phyloP scores from a whole-genome alignment of 352 stramenopile genomes.

The Pythium aquatile region DNA sequence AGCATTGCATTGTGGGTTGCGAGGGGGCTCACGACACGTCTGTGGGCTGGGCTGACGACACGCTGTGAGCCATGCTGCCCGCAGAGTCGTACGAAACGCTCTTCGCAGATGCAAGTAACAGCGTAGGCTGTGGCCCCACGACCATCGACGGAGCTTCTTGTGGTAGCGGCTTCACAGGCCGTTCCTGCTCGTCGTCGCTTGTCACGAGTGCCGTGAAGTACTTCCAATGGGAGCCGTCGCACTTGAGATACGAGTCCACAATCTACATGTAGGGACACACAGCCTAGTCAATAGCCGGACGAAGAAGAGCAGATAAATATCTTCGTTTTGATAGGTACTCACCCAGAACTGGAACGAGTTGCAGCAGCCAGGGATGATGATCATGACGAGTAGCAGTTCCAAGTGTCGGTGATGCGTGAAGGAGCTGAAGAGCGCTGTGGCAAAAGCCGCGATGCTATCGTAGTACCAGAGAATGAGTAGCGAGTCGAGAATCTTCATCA shows the following conservation, averaged over 20 bases:
- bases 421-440: slow-evolving; percentile 46
- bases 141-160: slow-evolving; percentile 14
- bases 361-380: slow-evolving; percentile 61
- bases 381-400: slow-evolving; percentile 76
- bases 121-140: background rate
- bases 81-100: slow-evolving; percentile 9
- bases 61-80: background rate
- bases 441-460: slow-evolving; percentile 36
- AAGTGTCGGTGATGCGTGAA: slow-evolving; percentile 65
- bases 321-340: slow-evolving; percentile 1
- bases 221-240: slow-evolving; percentile 37
- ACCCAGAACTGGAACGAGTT: slow-evolving; percentile 81
- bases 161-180: slow-evolving; percentile 10
- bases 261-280: slow-evolving; percentile 27
- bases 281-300: slow-evolving; percentile 5
- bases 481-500: slow-evolving; percentile 56
- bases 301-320: too few relatives aligned
- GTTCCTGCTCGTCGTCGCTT: slow-evolving; percentile 38
- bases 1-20: background rate
- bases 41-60: background rate
- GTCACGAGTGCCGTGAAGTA: slow-evolving; percentile 32
- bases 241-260: slow-evolving; percentile 66
- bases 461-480: slow-evolving; percentile 49
- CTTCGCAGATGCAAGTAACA: slow-evolving; percentile 6
- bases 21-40: background rate